A percentile compares a stretch with the other conserved stretches of the same genome.
Conservation (phyloP, 345 rosid genomes). For the Citrus trifoliata region DNA sequence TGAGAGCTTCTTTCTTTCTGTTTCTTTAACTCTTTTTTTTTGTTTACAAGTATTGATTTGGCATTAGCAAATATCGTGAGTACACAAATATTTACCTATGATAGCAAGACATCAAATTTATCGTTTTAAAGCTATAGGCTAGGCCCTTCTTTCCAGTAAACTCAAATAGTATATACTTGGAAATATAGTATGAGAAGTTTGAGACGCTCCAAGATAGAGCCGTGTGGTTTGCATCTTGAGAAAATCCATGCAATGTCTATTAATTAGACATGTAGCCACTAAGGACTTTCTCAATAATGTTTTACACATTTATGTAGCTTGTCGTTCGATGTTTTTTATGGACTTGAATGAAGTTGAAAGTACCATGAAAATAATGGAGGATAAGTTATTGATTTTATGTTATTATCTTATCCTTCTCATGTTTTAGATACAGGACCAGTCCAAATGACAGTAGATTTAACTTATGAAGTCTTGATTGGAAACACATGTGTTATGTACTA, state of each 20-base stretch:
- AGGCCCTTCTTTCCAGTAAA: conserved; percentile 23
- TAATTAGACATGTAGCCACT: conserved; percentile 19
- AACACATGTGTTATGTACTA: too few relatives aligned
- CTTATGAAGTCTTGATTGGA: too few relatives aligned
- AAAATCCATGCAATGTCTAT: conserved; percentile 14
- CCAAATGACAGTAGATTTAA: too few relatives aligned
- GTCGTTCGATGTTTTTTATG: conserved; percentile 27
- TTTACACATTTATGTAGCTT: background rate
- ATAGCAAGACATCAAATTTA: conserved; percentile 12
- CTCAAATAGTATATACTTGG: conserved; percentile 33
- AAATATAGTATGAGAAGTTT: conserved; percentile 36
- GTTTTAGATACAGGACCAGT: too few relatives aligned
- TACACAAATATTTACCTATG: background rate
- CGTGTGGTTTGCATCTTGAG: conserved; percentile 50
- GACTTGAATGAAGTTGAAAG: conserved; percentile 6
- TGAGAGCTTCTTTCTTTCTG: background rate
- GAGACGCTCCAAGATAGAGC: background rate
- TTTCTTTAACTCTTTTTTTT: background rate
- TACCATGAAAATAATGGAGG: background rate
- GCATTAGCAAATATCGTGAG: conserved; percentile 7
- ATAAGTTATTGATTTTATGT: background rate
- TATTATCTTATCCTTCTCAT: background rate
- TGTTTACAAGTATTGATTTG: background rate
- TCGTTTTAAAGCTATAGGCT: conserved; percentile 10
- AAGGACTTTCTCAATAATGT: background rate